Evolutionary conservation across 2,329 filamentous ascomycete species (phyloP).

Genomic region (Penicillium sp.): DNA sequence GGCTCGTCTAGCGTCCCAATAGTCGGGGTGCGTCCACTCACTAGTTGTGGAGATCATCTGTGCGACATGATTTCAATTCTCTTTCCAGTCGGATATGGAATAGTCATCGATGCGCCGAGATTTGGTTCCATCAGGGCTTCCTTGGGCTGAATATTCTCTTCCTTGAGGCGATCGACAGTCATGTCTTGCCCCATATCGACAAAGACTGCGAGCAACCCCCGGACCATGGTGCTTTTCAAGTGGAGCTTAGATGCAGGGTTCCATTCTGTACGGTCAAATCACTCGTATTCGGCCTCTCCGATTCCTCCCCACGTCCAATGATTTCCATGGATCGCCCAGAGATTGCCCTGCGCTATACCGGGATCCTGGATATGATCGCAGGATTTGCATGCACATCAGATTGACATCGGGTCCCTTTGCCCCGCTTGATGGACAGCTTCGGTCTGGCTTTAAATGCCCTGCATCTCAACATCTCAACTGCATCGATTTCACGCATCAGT

Average conservation of each 20-base stretch:
- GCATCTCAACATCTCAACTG: constrained; percentile 16
- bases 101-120: too few relatives aligned
- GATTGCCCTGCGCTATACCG: constrained; percentile 2
- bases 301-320: too few relatives aligned
- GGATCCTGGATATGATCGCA: constrained; percentile 9
- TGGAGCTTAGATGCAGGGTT: too few relatives aligned
- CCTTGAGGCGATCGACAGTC: background rate
- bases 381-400: constrained; percentile 12
- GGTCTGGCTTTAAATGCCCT: constrained; percentile 14
- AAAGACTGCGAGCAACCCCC: too few relatives aligned
- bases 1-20: constrained; percentile 9
- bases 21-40: constrained; percentile 8
- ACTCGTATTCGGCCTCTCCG: too few relatives aligned
- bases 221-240: too few relatives aligned
- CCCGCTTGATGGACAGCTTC: constrained; percentile 2
- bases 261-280: too few relatives aligned
- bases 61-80: too few relatives aligned
- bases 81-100: too few relatives aligned
- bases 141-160: too few relatives aligned
- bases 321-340: background rate
- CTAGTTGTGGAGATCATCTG: constrained; percentile 2
- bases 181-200: too few relatives aligned
- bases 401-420: constrained; percentile 8
- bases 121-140: too few relatives aligned
- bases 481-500: background rate